phyloP scores from a whole-genome alignment of 768 basidiomycete species.

The Myochromella boudieri region DNA sequence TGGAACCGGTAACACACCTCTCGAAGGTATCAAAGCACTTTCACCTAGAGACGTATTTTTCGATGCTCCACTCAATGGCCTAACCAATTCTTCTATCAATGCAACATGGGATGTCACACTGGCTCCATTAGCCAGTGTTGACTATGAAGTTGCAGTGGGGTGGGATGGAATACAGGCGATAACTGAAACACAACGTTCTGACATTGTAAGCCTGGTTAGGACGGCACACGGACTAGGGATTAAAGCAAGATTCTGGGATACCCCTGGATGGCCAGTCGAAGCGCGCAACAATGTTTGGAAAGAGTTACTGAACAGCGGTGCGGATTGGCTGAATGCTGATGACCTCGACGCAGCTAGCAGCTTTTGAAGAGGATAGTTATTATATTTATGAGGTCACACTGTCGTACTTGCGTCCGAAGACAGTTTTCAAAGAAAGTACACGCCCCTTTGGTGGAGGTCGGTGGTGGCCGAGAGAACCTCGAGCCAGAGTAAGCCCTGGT shows the following conservation, averaged over 20 bases:
- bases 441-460: conserved; percentile 21
- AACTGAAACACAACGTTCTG: conserved; percentile 35
- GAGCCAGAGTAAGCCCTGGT: conserved; percentile 53
- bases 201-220: conserved; percentile 37
- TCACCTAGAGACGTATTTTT: conserved; percentile 50
- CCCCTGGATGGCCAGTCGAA: conserved; percentile 46
- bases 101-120: conserved; percentile 40
- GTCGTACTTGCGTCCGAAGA: conserved; percentile 33
- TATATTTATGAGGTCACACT: conserved; percentile 15
- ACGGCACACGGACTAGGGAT: conserved; percentile 45
- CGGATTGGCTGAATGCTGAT: conserved; percentile 54
- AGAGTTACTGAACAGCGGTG: conserved; percentile 39
- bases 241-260: conserved; percentile 52
- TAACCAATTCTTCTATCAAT: conserved; percentile 29
- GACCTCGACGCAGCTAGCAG: conserved; percentile 42
- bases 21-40: conserved; percentile 42
- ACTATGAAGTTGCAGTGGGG: conserved; percentile 43
- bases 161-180: conserved; percentile 48
- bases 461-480: conserved; percentile 45
- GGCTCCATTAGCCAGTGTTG: conserved; percentile 51
- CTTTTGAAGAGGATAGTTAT: conserved; percentile 23
- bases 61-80: conserved; percentile 47
- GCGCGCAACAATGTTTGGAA: conserved; percentile 46
- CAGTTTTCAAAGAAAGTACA: conserved; percentile 26
- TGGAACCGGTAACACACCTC: conserved; percentile 53